Evolutionary conservation across 140 eudicot genomes (phyloP).

Genomic region (Senecio squalidus): DNA sequence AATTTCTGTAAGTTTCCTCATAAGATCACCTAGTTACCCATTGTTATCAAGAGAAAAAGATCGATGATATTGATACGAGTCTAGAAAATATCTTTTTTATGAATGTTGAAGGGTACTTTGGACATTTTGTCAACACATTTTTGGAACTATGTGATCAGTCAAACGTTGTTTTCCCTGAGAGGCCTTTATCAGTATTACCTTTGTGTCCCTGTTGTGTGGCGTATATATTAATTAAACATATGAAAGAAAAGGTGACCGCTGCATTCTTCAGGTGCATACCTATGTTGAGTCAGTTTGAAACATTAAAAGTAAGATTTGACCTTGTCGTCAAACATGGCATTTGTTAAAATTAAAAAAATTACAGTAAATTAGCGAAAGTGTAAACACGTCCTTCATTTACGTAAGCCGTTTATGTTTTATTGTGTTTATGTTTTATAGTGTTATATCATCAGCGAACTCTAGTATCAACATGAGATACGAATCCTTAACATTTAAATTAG

Average conservation of each 20-base stretch:
- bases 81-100: background rate
- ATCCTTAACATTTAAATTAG: background rate
- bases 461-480: background rate
- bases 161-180: background rate
- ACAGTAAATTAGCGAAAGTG: background rate
- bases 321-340: background rate
- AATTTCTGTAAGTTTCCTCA: background rate
- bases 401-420: background rate
- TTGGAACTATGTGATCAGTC: background rate
- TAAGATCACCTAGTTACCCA: background rate
- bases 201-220: background rate
- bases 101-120: conserved; percentile 2
- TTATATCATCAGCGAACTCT: background rate
- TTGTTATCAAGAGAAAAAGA: conserved; percentile 3
- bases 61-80: conserved; percentile 8
- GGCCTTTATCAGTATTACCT: background rate
- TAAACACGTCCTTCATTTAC: background rate
- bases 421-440: background rate
- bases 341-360: background rate
- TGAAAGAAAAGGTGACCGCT: background rate
- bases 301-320: background rate
- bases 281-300: background rate
- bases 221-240: background rate
- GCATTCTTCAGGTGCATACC: background rate
- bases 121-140: background rate